A percentile compares a stretch with the other conserved stretches of the same genome.
phyloP scores from a whole-genome alignment of 2,329 filamentous ascomycete genomes.

The Diaporthe sp. region DNA sequence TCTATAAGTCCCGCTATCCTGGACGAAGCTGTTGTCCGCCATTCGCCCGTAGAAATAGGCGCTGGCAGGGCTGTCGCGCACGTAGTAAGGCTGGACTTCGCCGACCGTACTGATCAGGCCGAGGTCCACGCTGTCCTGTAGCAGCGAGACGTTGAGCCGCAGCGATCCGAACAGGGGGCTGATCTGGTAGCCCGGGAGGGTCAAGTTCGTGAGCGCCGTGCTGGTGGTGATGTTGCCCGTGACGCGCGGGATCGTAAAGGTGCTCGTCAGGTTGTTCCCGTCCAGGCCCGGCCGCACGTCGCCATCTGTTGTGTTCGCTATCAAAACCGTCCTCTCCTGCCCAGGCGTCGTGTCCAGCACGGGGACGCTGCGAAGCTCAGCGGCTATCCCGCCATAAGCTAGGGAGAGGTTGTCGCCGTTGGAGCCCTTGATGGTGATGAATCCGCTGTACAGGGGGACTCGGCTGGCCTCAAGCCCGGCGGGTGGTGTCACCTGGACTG shows the following conservation, averaged over 20 bases:
- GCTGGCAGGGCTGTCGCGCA: background rate
- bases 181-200: conserved; percentile 16
- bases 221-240: conserved; percentile 27
- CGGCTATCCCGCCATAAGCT: conserved; percentile 51
- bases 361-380: conserved; percentile 39
- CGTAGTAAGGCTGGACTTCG: background rate
- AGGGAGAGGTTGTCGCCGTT: conserved; percentile 49
- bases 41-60: conserved; percentile 36
- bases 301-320: conserved; percentile 27
- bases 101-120: conserved; percentile 14
- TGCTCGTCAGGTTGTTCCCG: conserved; percentile 22
- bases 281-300: conserved; percentile 23
- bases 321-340: conserved; percentile 35
- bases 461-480: conserved; percentile 40
- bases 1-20: conserved; percentile 39
- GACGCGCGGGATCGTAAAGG: conserved; percentile 24
- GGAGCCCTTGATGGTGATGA: conserved; percentile 49
- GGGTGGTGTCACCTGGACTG: conserved; percentile 43
- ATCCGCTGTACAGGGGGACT: conserved; percentile 55
- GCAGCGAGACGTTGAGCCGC: conserved; percentile 24
- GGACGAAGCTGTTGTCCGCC: conserved; percentile 37
- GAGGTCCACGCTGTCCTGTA: conserved; percentile 27
- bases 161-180: conserved; percentile 16
- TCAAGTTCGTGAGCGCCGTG: conserved; percentile 20
- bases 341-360: conserved; percentile 35